Percentiles rank a stretch among this genome's conserved stretches.
These are phyloP conservation scores for Mycena metata DNA, from an alignment of 768 basidiomycete genomes.

Conservation along the genomic window DNA sequence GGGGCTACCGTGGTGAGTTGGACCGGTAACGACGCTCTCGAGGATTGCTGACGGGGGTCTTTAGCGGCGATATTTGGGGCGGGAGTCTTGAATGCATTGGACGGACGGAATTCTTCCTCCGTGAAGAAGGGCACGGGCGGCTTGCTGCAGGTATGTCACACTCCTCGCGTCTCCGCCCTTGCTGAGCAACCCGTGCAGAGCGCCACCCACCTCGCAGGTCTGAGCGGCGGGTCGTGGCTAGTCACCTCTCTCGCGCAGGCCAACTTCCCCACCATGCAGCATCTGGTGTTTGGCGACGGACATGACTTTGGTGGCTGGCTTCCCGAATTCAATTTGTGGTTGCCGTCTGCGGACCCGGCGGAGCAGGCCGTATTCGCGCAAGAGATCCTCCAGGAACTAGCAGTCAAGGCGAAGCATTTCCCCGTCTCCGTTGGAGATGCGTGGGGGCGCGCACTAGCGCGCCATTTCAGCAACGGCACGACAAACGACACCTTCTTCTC, in stretches of 20 bases:
- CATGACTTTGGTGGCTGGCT: constrained; percentile 51
- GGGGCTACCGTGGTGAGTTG: constrained; percentile 67
- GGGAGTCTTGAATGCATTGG: constrained; percentile 63
- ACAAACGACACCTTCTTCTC: constrained; percentile 55
- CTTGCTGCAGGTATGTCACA: constrained; percentile 46
- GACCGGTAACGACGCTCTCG: no score
- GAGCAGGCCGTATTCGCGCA: constrained; percentile 39
- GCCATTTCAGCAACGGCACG: constrained; percentile 68
- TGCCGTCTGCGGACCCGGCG: constrained; percentile 35
- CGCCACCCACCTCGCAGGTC: constrained; percentile 65
- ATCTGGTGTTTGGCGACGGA: constrained; percentile 48
- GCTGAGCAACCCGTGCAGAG: constrained; percentile 51
- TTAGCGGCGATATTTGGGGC: constrained; percentile 4
- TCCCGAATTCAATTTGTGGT: constrained; percentile 39
- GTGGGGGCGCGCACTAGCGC: constrained; percentile 48
- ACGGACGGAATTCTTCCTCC: constrained; percentile 62
- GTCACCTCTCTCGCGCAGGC: constrained; percentile 54
- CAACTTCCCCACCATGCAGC: constrained; percentile 54
- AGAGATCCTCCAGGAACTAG: constrained; percentile 52
- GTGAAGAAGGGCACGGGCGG: constrained; percentile 60
- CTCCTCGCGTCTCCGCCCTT: no score
- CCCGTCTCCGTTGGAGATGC: constrained; percentile 32
- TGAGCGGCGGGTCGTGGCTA: constrained; percentile 56
- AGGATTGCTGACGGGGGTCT: constrained; percentile 39
- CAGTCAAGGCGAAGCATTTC: constrained; percentile 39